Evolutionary conservation across 371 early-diverging fungal genomes (phyloP).

Genomic region (Mucor velutinosus): DNA sequence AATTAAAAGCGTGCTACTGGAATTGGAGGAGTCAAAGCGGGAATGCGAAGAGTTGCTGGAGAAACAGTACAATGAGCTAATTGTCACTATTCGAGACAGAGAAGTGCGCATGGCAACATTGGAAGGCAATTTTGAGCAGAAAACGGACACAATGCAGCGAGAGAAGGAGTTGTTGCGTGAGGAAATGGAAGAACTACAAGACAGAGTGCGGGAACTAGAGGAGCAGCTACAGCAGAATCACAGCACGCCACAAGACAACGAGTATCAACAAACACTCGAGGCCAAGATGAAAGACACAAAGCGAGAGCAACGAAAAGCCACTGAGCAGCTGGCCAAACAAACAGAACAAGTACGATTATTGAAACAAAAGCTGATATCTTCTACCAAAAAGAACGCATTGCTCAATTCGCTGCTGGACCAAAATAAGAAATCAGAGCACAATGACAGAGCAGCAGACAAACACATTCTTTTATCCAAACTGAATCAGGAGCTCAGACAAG

Average conservation of each 20-base stretch:
- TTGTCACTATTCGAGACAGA: constrained; percentile 34
- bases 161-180: constrained; percentile 35
- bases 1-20: constrained; percentile 17
- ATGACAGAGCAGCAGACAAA: constrained; percentile 2
- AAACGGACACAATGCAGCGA: constrained; percentile 37
- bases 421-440: constrained; percentile 20
- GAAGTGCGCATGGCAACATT: constrained; percentile 43
- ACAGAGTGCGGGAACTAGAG: constrained; percentile 5
- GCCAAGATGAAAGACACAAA: constrained; percentile 18
- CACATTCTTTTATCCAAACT: constrained; percentile 16
- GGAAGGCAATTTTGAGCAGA: constrained; percentile 38
- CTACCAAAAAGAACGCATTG: constrained; percentile 19
- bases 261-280: constrained; percentile 15
- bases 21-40: constrained; percentile 11
- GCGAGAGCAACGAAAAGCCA: constrained; percentile 26
- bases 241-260: constrained; percentile 23
- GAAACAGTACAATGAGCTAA: constrained; percentile 31
- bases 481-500: constrained; percentile 27
- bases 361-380: constrained; percentile 25
- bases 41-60: constrained; percentile 28
- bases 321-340: constrained; percentile 24
- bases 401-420: constrained; percentile 26
- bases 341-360: constrained; percentile 21
- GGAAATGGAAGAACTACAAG: constrained; percentile 38
- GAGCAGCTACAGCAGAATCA: constrained; percentile 18